phyloP scores from a whole-genome alignment of 2,329 filamentous ascomycete genomes.

The Penicillium sp. region DNA sequence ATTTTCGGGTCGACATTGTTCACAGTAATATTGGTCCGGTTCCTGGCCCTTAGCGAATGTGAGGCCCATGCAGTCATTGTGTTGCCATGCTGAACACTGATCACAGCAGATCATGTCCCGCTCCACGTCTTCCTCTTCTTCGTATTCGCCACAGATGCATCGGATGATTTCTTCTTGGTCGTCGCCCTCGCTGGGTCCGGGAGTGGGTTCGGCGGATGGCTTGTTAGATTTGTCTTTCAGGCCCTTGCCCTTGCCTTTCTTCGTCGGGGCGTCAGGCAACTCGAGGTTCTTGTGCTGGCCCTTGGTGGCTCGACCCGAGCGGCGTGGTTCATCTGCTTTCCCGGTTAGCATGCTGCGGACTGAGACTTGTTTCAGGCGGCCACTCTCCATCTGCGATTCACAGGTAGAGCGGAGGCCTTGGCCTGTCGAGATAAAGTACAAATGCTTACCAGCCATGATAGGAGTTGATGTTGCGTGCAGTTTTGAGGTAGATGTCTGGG shows the following conservation, averaged over 20 bases:
- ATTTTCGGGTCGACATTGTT: slow-evolving; percentile 78
- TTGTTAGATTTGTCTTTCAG: slow-evolving; percentile 49
- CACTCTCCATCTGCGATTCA: too few relatives aligned
- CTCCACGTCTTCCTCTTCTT: slow-evolving; percentile 79
- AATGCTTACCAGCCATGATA: slow-evolving; percentile 62
- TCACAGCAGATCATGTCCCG: slow-evolving; percentile 97
- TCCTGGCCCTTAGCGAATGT: slow-evolving; percentile 71
- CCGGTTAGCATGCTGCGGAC: slow-evolving; percentile 29
- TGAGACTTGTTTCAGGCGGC: neutral
- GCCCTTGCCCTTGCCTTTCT: slow-evolving; percentile 48
- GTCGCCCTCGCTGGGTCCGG: slow-evolving; percentile 49
- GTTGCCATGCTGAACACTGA: slow-evolving; percentile 89
- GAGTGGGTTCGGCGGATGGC: slow-evolving; percentile 47
- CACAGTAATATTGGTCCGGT: slow-evolving; percentile 86
- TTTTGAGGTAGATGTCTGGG: too few relatives aligned
- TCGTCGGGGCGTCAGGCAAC: slow-evolving; percentile 56
- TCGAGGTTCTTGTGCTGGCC: slow-evolving; percentile 93
- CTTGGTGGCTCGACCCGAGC: slow-evolving; percentile 93
- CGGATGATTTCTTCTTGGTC: slow-evolving; percentile 78
- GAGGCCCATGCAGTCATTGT: slow-evolving; percentile 92
- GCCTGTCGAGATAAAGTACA: slow-evolving; percentile 29
- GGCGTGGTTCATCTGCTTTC: slow-evolving; percentile 73
- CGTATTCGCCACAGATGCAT: slow-evolving; percentile 86
- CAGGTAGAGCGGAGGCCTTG: neutral
- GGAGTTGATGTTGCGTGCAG: too few relatives aligned